Conservation (phyloP, 2,329 filamentous ascomycete species). For the Microascus cirrosus region DNA sequence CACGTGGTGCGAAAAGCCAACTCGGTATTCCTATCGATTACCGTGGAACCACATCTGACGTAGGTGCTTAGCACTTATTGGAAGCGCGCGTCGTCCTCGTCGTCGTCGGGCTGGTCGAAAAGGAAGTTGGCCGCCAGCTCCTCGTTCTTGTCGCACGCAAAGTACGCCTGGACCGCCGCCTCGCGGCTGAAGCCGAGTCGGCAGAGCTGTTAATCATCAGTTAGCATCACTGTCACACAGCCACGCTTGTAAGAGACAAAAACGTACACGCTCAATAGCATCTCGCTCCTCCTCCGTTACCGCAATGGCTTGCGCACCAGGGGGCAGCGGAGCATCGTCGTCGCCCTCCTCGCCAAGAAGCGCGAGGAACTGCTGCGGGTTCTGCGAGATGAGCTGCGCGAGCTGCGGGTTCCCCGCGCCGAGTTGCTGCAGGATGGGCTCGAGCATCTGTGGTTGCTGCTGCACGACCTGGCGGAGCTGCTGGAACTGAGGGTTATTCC, state of each 20-base stretch:
- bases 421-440: constrained; percentile 94
- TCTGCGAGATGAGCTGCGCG: constrained; percentile 80
- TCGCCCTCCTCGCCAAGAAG: constrained; percentile 81
- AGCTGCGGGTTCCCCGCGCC: constrained; percentile 91
- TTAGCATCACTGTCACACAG: background rate
- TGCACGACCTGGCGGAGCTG: constrained; percentile 95
- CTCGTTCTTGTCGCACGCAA: constrained; percentile 99
- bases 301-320: constrained; percentile 77
- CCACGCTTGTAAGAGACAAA: background rate
- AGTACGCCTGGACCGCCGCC: constrained; percentile 94
- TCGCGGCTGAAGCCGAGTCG: constrained; percentile 88
- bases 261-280: constrained; percentile 77
- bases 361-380: constrained; percentile 88
- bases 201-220: constrained; percentile 53
- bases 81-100: constrained; percentile 36
- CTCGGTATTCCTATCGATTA: background rate
- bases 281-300: constrained; percentile 95
- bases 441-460: constrained; percentile 95
- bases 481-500: constrained; percentile 95
- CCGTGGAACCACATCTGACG: background rate
- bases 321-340: constrained; percentile 73
- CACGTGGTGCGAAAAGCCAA: background rate
- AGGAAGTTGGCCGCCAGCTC: constrained; percentile 96
- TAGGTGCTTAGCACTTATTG: background rate
- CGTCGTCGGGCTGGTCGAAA: constrained; percentile 91